Conservation (phyloP, 2,329 filamentous ascomycete genomes). For the Hypoxylon sp. region DNA sequence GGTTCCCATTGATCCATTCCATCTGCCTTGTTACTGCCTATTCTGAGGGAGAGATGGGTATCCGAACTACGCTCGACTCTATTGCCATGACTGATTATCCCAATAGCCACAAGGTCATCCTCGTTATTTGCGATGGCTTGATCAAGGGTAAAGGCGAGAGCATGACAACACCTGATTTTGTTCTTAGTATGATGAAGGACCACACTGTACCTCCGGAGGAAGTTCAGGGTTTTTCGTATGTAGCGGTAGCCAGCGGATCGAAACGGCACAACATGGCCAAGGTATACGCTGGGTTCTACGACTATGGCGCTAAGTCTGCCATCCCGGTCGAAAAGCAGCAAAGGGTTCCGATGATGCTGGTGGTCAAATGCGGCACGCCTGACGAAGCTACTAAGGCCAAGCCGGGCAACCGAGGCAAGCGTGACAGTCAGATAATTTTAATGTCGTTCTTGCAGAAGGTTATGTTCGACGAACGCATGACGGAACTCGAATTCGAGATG, state of each 20-base stretch:
- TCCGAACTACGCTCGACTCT: conserved; percentile 94
- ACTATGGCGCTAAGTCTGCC: conserved; percentile 85
- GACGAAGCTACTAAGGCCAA: conserved; percentile 86
- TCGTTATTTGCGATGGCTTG: conserved; percentile 96
- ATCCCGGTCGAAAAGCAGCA: conserved; percentile 91
- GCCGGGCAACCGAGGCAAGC: conserved; percentile 97
- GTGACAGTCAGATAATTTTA: conserved; percentile 97
- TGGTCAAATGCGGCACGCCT: conserved; percentile 95
- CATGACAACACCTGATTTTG: conserved; percentile 89
- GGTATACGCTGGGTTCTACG: conserved; percentile 97
- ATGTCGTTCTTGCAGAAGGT: conserved; percentile 99
- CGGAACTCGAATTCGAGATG: conserved; percentile 98
- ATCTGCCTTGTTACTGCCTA: conserved; percentile 97
- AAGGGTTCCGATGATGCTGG: conserved; percentile 95
- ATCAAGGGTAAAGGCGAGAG: conserved; percentile 96
- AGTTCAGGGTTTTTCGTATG: conserved; percentile 92
- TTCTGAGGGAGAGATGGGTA: conserved; percentile 92
- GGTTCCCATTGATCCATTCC: conserved; percentile 91
- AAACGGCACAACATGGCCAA: conserved; percentile 99
- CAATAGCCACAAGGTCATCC: conserved; percentile 97
- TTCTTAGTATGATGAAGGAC: conserved; percentile 94
- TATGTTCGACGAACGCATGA: conserved; percentile 99
- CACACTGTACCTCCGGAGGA: conserved; percentile 83
- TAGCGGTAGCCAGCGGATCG: conserved; percentile 93
- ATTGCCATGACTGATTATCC: conserved; percentile 98